Conservation (phyloP, 192 early-diverging fungal genomes). For the Thamnidium elegans region DNA sequence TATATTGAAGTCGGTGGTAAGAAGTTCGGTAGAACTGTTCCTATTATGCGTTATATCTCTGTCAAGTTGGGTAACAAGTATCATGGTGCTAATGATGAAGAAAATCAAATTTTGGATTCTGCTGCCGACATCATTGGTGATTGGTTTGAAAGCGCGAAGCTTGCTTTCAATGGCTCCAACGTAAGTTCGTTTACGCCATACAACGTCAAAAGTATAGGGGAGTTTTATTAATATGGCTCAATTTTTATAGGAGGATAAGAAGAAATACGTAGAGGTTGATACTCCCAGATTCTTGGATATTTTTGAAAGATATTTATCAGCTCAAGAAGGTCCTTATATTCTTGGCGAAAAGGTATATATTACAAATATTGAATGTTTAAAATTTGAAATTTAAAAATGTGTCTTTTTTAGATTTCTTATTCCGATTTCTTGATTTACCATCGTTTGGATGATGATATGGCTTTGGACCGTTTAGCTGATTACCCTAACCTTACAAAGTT, state of each 20-base stretch:
- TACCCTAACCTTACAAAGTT: conserved; percentile 4
- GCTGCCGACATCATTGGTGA: background rate
- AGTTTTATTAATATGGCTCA: too few species aligned
- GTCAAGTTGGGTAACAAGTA: conserved; percentile 3
- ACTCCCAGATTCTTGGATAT: background rate
- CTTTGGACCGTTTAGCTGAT: background rate
- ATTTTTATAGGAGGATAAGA: too few species aligned
- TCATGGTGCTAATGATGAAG: background rate
- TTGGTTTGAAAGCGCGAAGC: background rate
- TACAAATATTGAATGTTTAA: too few species aligned
- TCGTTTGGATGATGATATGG: background rate
- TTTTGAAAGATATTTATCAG: background rate
- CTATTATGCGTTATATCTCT: conserved; percentile 6
- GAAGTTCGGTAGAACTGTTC: background rate
- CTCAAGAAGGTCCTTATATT: background rate
- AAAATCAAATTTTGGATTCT: background rate
- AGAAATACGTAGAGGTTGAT: background rate
- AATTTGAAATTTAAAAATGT: too few species aligned
- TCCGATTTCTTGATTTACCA: conserved; percentile 1
- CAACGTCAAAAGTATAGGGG: background rate
- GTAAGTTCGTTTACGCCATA: background rate
- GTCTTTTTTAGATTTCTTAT: background rate
- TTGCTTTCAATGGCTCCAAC: background rate
- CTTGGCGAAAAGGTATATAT: background rate
- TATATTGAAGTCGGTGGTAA: background rate